A percentile compares a stretch with the other conserved stretches of the same genome.
These are phyloP conservation scores for Annulohypoxylon moriforme DNA, from an alignment of 495 filamentous ascomycete genomes.

Conservation along the genomic window DNA sequence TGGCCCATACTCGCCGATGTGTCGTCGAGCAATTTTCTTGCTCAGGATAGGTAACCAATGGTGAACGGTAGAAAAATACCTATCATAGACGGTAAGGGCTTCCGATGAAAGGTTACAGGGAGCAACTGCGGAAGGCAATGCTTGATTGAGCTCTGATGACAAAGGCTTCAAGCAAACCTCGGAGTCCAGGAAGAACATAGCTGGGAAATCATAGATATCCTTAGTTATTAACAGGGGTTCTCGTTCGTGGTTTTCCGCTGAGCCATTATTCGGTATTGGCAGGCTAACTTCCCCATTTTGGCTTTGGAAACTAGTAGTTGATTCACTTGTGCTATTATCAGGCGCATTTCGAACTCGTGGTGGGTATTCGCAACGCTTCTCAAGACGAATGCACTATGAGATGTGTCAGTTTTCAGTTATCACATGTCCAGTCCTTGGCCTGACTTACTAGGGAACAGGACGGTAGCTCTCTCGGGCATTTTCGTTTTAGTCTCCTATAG, in stretches of 20 bases:
- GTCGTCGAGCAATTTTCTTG: slow-evolving; percentile 51
- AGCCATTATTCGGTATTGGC: background rate
- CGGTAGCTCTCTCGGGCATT: slow-evolving; percentile 58
- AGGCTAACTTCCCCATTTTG: slow-evolving; percentile 20
- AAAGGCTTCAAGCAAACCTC: slow-evolving; percentile 35
- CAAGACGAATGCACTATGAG: slow-evolving; percentile 52
- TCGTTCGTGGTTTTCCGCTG: background rate
- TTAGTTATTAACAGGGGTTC: background rate
- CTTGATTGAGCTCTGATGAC: slow-evolving; percentile 17
- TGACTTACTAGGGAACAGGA: slow-evolving; percentile 53
- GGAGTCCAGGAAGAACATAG: slow-evolving; percentile 42
- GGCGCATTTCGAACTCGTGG: slow-evolving; percentile 38
- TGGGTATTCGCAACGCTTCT: slow-evolving; percentile 52
- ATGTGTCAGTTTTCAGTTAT: slow-evolving; percentile 40
- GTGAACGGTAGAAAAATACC: slow-evolving; percentile 51
- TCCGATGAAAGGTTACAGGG: background rate
- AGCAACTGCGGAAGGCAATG: background rate
- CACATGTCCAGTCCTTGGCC: slow-evolving; percentile 41
- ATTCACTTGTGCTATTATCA: slow-evolving; percentile 8
- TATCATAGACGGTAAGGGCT: slow-evolving; percentile 20
- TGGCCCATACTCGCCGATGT: slow-evolving; percentile 46
- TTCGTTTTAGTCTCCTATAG: slow-evolving; percentile 52
- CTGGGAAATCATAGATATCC: slow-evolving; percentile 18
- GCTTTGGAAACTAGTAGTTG: slow-evolving; percentile 24
- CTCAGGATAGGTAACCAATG: slow-evolving; percentile 62